Percentiles rank a stretch among this genome's conserved stretches.
Evolutionary conservation across 2,329 filamentous ascomycete species (phyloP).

Genomic region (Pyrenochaeta sp.): DNA sequence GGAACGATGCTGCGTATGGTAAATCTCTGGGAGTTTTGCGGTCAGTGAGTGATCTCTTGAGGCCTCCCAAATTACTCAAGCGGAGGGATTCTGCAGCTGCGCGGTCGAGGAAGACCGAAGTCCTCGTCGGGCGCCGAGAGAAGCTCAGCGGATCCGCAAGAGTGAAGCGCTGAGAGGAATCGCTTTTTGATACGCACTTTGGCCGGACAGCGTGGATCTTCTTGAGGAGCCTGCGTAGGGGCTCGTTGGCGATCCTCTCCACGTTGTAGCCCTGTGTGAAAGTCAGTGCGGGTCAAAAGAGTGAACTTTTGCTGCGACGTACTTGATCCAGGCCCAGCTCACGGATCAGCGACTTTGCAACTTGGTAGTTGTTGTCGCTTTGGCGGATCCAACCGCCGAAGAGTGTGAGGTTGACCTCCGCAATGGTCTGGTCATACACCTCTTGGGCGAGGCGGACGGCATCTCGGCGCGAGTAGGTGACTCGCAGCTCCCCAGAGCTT

Average conservation of each 20-base stretch:
- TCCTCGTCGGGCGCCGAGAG: not conserved
- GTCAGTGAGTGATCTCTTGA: not conserved
- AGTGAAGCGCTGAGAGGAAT: not conserved
- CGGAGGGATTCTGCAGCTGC: not conserved
- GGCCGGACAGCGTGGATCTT: conserved; percentile 15
- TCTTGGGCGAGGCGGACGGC: conserved; percentile 20
- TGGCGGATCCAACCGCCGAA: conserved; percentile 36
- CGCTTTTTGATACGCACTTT: conserved; percentile 1
- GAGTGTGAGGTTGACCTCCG: conserved; percentile 30
- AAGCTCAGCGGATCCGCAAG: not conserved
- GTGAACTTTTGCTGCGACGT: not conserved
- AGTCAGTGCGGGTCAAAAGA: not conserved
- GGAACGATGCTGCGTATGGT: not conserved
- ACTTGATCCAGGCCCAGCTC: conserved; percentile 39
- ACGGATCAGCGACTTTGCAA: conserved; percentile 33
- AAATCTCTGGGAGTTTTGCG: not conserved
- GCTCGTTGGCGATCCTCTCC: conserved; percentile 17
- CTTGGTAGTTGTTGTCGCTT: conserved; percentile 25
- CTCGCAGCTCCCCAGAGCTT: conserved; percentile 8
- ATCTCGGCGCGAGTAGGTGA: conserved; percentile 15
- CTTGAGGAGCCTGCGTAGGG: conserved; percentile 21
- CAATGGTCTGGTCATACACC: conserved; percentile 33
- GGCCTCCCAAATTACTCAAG: too few species aligned
- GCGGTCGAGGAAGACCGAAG: not conserved
- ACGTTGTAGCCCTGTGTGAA: conserved; percentile 26